These are phyloP conservation scores for Pseudodiploospora longispora DNA, from an alignment of 2,329 filamentous ascomycete species.

Conservation along the genomic window DNA sequence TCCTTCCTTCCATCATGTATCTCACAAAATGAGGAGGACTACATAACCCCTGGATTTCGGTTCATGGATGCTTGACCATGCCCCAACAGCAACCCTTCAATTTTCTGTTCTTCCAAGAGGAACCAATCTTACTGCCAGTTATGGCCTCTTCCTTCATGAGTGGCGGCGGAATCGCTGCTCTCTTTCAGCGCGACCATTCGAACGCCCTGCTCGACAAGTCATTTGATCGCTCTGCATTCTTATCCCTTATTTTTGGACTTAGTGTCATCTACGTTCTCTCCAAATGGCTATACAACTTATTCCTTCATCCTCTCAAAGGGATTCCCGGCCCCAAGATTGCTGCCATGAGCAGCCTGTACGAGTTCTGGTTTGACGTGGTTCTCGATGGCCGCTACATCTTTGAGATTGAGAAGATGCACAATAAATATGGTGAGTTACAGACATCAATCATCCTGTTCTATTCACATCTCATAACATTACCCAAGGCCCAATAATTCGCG, in stretches of 20 bases:
- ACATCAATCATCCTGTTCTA: not conserved
- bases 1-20: no score
- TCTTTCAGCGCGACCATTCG: no score
- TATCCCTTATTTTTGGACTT: not conserved
- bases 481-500: constrained; percentile 22
- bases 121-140: no score
- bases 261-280: not conserved
- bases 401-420: constrained; percentile 19
- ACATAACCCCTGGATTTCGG: no score
- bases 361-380: constrained; percentile 20
- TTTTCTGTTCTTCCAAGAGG: no score
- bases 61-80: no score
- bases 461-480: not conserved
- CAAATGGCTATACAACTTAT: constrained; percentile 18
- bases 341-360: constrained; percentile 17
- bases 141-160: no score
- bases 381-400: constrained; percentile 16
- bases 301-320: constrained; percentile 21
- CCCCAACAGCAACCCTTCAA: no score
- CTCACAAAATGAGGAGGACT: no score
- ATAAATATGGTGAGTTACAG: constrained; percentile 17
- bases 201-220: no score
- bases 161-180: no score
- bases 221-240: no score
- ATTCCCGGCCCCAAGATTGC: constrained; percentile 23